Evolutionary conservation across 106 monocot species (phyloP).

Genomic region (Posidonia australis): DNA sequence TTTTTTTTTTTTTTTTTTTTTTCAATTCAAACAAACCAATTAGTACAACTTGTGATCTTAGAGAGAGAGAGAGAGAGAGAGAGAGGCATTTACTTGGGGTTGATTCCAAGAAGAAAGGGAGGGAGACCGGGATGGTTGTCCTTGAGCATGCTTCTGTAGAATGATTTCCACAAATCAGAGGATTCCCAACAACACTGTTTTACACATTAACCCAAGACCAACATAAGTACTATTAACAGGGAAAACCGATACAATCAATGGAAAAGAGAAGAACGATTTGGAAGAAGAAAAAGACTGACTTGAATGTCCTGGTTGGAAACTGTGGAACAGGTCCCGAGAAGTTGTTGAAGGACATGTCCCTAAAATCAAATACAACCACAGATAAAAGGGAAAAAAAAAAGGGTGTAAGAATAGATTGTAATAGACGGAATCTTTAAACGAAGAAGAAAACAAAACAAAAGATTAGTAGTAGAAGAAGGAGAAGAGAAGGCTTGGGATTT

Average conservation of each 20-base stretch:
- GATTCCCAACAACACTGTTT: slow-evolving; percentile 68
- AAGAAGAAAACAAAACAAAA: slow-evolving; percentile 1
- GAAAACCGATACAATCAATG: not conserved
- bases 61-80: not conserved
- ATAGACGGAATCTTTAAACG: not conserved
- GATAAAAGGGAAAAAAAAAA: not conserved
- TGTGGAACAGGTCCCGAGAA: slow-evolving; percentile 72
- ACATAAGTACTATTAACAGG: not conserved
- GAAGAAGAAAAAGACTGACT: slow-evolving; percentile 30
- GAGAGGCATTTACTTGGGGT: slow-evolving; percentile 30
- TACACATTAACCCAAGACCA: not conserved
- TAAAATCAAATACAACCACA: slow-evolving; percentile 12
- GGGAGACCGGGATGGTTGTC: slow-evolving; percentile 19
- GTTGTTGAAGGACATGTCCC: slow-evolving; percentile 96
- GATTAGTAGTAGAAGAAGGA: not conserved
- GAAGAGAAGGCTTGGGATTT: not conserved
- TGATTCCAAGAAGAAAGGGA: slow-evolving; percentile 40
- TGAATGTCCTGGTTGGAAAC: slow-evolving; percentile 85
- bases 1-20: too few species aligned
- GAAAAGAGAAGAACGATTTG: not conserved
- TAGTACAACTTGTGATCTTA: not conserved
- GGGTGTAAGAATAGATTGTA: too few species aligned
- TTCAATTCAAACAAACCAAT: not conserved
- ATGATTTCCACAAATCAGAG: slow-evolving; percentile 65
- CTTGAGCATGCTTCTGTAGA: slow-evolving; percentile 38